Percentiles rank a stretch among this genome's conserved stretches.
phyloP scores from a whole-genome alignment of 1,284 basidiomycete species.

The Ustilago cynodontis region DNA sequence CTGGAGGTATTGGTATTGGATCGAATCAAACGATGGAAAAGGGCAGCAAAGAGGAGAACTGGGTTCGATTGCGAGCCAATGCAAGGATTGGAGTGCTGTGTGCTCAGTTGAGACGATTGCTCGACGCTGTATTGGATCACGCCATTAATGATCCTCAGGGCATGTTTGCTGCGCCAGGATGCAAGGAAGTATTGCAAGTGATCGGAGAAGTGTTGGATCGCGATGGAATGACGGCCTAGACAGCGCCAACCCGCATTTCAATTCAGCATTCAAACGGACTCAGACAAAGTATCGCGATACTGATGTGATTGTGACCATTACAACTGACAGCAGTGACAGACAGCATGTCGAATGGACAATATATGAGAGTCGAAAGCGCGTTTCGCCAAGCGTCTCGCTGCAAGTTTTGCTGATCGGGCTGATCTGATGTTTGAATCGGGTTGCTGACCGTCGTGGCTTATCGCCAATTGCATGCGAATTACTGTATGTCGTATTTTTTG shows the following conservation, averaged over 20 bases:
- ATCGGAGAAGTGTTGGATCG: slow-evolving; percentile 37
- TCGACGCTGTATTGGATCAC: slow-evolving; percentile 39
- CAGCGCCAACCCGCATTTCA: not conserved
- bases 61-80: slow-evolving; percentile 81
- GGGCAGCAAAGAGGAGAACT: slow-evolving; percentile 66
- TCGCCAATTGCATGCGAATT: slow-evolving; percentile 7
- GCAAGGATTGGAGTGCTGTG: slow-evolving; percentile 89
- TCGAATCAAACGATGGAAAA: slow-evolving; percentile 31
- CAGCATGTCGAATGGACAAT: too few species aligned
- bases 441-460: slow-evolving; percentile 1
- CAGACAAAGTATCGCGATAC: too few species aligned
- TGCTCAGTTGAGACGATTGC: slow-evolving; percentile 79
- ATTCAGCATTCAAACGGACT: not conserved
- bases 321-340: too few species aligned
- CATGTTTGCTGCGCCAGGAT: slow-evolving; percentile 41
- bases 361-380: too few species aligned
- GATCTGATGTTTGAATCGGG: not conserved
- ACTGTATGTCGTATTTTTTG: slow-evolving; percentile 3
- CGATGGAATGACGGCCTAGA: slow-evolving; percentile 31
- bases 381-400: not conserved
- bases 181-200: slow-evolving; percentile 34
- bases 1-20: slow-evolving; percentile 76
- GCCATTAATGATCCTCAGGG: slow-evolving; percentile 37
- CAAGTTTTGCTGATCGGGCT: not conserved
- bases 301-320: not conserved